Percentiles rank a stretch among this genome's conserved stretches.
These are phyloP conservation scores for Lotus japonicus DNA, from an alignment of 306 rosid genomes.

Conservation along the genomic window DNA sequence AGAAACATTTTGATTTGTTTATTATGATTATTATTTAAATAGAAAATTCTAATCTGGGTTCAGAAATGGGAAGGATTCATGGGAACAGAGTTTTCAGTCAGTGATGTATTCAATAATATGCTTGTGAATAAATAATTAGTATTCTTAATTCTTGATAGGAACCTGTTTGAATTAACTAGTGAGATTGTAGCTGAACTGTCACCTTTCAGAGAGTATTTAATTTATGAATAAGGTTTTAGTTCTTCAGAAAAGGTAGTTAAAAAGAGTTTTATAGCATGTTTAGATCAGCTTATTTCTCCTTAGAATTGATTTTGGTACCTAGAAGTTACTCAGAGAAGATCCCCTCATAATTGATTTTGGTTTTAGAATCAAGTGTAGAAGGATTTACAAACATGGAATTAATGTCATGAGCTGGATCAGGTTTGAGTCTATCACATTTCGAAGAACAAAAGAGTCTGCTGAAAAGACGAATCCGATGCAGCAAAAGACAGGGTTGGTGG, in stretches of 20 bases:
- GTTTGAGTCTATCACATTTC: constrained; percentile 62
- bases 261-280: constrained; percentile 17
- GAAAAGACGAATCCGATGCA: constrained; percentile 56
- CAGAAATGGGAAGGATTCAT: too few relatives aligned
- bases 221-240: neutral
- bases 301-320: too few relatives aligned
- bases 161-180: neutral
- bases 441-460: constrained; percentile 52
- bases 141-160: too few relatives aligned
- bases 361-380: too few relatives aligned
- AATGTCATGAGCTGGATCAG: constrained; percentile 30
- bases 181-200: neutral
- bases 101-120: too few relatives aligned
- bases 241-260: neutral
- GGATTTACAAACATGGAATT: too few relatives aligned
- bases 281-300: too few relatives aligned
- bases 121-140: too few relatives aligned
- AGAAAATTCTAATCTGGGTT: too few relatives aligned
- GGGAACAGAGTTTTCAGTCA: too few relatives aligned
- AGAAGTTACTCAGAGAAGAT: too few relatives aligned
- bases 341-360: too few relatives aligned
- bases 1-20: neutral
- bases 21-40: neutral
- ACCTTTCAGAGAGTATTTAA: neutral
- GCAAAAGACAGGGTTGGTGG: constrained; percentile 64